Conservation (phyloP, 495 filamentous ascomycete genomes). For the Xylaria palmicola region DNA sequence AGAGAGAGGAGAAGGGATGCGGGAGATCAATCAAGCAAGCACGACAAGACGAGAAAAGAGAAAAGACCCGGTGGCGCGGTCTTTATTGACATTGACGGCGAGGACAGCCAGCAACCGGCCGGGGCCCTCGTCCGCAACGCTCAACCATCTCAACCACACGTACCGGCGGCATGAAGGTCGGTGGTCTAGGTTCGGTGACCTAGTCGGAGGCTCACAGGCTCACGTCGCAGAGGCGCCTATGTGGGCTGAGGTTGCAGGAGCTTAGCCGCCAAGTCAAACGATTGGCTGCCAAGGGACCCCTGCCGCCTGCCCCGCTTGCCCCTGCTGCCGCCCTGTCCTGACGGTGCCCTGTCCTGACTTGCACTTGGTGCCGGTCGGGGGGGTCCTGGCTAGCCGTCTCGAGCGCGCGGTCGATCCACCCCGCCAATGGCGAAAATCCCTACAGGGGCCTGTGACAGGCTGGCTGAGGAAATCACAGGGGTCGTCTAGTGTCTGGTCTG, state of each 20-base stretch:
- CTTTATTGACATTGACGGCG: conserved; percentile 12
- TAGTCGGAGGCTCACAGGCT: conserved; percentile 8
- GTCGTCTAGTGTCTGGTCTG: conserved; percentile 1
- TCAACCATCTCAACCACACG: background rate
- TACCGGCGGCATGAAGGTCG: too few relatives aligned
- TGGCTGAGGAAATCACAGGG: conserved; percentile 24
- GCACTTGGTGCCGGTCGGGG: too few relatives aligned
- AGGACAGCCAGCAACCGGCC: too few relatives aligned
- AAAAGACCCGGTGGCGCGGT: background rate
- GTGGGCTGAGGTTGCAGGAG: conserved; percentile 1
- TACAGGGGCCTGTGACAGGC: conserved; percentile 24
- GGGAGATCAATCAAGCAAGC: conserved; percentile 6
- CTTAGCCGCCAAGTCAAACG: conserved; percentile 19
- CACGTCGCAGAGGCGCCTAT: conserved; percentile 5
- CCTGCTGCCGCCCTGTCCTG: background rate
- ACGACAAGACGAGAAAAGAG: background rate
- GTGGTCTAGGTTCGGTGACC: background rate
- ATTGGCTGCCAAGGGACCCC: conserved; percentile 1
- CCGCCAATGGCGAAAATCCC: conserved; percentile 14
- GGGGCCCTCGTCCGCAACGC: background rate
- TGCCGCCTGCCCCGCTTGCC: background rate
- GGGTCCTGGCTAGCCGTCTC: too few relatives aligned
- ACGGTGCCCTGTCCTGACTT: background rate
- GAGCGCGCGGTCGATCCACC: conserved; percentile 26
- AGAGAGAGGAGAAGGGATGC: conserved; percentile 2